A percentile compares a stretch with the other conserved stretches of the same genome.
Conservation (phyloP, 768 basidiomycete species). For the Cystobasidium ongulense region DNA sequence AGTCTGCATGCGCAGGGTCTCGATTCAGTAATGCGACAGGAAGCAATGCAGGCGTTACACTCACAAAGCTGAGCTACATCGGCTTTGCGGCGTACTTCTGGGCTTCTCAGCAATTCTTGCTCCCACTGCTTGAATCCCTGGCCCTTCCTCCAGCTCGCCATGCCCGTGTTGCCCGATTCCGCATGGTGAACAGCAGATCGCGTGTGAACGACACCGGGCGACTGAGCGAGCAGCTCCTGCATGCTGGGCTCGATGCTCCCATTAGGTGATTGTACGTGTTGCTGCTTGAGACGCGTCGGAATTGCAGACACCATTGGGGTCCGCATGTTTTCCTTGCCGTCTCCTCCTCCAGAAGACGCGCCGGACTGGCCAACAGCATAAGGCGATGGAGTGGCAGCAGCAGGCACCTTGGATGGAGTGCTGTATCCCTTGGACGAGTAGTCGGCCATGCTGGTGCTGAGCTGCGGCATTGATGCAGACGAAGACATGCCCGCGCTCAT, state of each 20-base stretch:
- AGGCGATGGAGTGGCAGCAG: background rate
- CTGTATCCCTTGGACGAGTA: background rate
- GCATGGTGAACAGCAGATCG: background rate
- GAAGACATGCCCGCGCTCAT: background rate
- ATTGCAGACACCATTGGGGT: conserved; percentile 19
- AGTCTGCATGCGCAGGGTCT: background rate
- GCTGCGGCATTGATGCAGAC: conserved; percentile 1
- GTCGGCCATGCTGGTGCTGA: background rate
- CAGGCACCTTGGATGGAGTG: background rate
- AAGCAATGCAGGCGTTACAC: conserved; percentile 25
- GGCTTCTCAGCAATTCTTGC: conserved; percentile 67
- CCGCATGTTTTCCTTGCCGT: background rate
- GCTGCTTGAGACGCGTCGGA: conserved; percentile 19
- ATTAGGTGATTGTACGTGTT: background rate
- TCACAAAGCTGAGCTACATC: conserved; percentile 93
- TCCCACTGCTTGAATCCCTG: conserved; percentile 60
- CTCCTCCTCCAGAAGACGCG: background rate
- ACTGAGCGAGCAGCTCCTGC: conserved; percentile 34
- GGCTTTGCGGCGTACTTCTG: conserved; percentile 87
- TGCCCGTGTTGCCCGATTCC: conserved; percentile 38
- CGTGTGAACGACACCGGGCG: conserved; percentile 6
- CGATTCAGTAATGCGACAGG: background rate
- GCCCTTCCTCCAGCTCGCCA: conserved; percentile 41
- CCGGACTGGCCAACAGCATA: background rate
- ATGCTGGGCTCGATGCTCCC: conserved; percentile 35